Conservation (phyloP, 2,329 filamentous ascomycete genomes). For the Blastomyces parvus region DNA sequence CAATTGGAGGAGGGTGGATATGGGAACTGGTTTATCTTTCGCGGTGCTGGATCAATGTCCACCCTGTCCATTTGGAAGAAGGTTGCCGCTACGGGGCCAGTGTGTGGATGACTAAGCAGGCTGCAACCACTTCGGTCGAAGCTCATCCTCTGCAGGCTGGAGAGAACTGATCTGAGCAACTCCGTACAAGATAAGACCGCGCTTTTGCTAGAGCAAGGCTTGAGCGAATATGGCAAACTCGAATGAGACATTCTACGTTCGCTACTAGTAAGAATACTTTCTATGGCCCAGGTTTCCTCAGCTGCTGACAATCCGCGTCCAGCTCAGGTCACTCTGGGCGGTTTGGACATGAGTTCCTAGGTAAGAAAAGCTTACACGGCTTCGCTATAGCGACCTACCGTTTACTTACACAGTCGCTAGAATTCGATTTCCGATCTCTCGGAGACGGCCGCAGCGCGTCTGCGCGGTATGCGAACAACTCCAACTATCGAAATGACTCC, state of each 20-base stretch:
- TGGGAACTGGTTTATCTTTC: constrained; percentile 10
- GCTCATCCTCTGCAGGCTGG: not conserved
- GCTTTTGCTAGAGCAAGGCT: not conserved
- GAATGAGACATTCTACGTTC: constrained; percentile 83
- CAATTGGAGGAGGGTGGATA: constrained; percentile 20
- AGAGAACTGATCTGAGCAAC: not conserved
- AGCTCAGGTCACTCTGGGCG: constrained; percentile 96
- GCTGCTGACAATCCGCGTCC: constrained; percentile 32
- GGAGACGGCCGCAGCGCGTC: constrained; percentile 89
- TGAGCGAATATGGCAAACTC: constrained; percentile 25
- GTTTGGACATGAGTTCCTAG: constrained; percentile 96
- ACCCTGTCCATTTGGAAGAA: constrained; percentile 35
- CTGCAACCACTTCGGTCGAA: too few species aligned
- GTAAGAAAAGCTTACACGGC: constrained; percentile 42
- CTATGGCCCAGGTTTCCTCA: constrained; percentile 29
- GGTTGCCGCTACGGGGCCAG: constrained; percentile 13
- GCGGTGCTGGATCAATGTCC: constrained; percentile 20
- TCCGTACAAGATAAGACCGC: not conserved
- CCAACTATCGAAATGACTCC: constrained; percentile 97
- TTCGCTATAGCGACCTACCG: constrained; percentile 12
- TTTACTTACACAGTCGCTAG: constrained; percentile 40
- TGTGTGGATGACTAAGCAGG: constrained; percentile 40
- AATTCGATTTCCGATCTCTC: constrained; percentile 91
- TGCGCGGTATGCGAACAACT: constrained; percentile 97
- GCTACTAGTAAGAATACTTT: constrained; percentile 72